Evolutionary conservation across 176 grass and related monocot species (phyloP).

Genomic region (Microstegium vimineum): DNA sequence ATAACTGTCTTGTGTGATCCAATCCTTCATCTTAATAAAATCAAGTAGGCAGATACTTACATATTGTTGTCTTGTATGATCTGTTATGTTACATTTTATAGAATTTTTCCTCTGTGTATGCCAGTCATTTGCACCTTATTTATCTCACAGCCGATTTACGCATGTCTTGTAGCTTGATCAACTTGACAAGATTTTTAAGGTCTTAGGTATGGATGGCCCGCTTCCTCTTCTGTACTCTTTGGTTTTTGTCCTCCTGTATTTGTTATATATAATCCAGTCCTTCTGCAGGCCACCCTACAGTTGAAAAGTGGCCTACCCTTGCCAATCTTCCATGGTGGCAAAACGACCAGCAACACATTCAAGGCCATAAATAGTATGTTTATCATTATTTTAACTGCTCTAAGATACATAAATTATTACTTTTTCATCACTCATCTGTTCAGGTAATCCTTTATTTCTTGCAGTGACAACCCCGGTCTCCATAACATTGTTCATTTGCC

Average conservation of each 20-base stretch:
- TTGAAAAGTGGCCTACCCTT: conserved; percentile 97
- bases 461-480: conserved; percentile 86
- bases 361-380: conserved; percentile 90
- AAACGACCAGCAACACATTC: conserved; percentile 90
- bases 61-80: conserved; percentile 15
- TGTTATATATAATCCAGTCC: conserved; percentile 20
- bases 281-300: conserved; percentile 84
- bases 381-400: conserved; percentile 1
- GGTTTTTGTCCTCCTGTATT: background rate
- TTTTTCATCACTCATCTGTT: background rate
- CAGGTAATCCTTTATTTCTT: conserved; percentile 25
- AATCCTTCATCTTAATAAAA: conserved; percentile 4
- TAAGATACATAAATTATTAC: background rate
- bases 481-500: conserved; percentile 82
- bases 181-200: conserved; percentile 99
- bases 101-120: conserved; percentile 14
- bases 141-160: conserved; percentile 42
- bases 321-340: conserved; percentile 87
- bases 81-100: background rate
- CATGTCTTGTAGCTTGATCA: conserved; percentile 81
- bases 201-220: conserved; percentile 64
- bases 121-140: conserved; percentile 20
- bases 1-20: background rate
- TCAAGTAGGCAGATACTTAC: background rate
- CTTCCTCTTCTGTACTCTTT: conserved; percentile 19